Percentiles rank a stretch among this genome's conserved stretches.
phyloP scores from a whole-genome alignment of 192 early-diverging fungal species.

The Entomortierella lignicola region DNA sequence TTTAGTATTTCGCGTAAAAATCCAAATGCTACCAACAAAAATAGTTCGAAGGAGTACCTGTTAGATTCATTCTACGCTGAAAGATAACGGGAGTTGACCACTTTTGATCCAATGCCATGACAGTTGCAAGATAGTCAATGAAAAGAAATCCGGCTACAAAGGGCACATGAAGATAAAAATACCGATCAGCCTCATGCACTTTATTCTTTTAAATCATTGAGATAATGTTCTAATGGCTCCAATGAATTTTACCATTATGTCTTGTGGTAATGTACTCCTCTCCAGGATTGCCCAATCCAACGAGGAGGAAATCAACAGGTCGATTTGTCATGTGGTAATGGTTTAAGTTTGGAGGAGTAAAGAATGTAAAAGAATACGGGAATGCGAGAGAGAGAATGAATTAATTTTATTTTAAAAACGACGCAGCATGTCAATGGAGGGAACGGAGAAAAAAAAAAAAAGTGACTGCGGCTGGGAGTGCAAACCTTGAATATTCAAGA shows the following conservation, averaged over 20 bases:
- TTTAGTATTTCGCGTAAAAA: neutral
- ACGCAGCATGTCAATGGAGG: too few species aligned
- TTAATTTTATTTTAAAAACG: too few species aligned
- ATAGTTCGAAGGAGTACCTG: constrained; percentile 20
- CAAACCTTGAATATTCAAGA: too few species aligned
- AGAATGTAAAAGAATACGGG: neutral
- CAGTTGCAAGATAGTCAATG: constrained; percentile 70
- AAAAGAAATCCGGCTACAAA: constrained; percentile 65
- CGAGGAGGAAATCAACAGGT: constrained; percentile 65
- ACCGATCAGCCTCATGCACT: neutral
- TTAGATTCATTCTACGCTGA: constrained; percentile 46
- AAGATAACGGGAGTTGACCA: constrained; percentile 41
- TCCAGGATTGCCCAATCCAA: constrained; percentile 66
- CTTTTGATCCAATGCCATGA: constrained; percentile 62
- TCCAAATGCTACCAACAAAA: neutral
- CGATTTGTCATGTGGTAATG: constrained; percentile 29
- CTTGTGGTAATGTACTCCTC: constrained; percentile 60
- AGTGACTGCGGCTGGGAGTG: too few species aligned
- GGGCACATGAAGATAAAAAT: neutral
- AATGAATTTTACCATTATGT: constrained; percentile 62
- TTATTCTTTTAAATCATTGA: neutral
- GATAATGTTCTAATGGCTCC: neutral
- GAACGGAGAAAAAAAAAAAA: neutral
- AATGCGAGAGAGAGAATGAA: neutral
- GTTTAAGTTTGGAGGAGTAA: neutral